Evolutionary conservation across 2,329 filamentous ascomycete species (phyloP).

Genomic region (Diplodia seriata): DNA sequence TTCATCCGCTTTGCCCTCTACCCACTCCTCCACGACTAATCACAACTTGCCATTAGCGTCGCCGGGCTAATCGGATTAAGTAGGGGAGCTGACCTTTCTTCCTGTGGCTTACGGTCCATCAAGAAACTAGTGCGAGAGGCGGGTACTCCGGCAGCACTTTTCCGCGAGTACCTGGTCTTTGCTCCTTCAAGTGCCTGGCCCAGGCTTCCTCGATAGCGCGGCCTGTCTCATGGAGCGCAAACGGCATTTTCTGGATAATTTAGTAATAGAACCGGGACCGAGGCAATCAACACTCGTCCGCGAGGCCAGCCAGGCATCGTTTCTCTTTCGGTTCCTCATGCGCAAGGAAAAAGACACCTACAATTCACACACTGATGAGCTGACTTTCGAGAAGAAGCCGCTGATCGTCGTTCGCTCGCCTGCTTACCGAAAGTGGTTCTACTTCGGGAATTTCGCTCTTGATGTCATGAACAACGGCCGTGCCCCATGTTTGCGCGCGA

Average conservation of each 20-base stretch:
- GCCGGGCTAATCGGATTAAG: background rate
- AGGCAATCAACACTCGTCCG: background rate
- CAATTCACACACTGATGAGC: background rate
- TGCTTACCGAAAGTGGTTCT: slow-evolving; percentile 2
- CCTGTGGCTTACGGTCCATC: background rate
- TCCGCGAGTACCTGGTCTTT: background rate
- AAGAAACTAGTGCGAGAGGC: background rate
- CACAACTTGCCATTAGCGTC: background rate
- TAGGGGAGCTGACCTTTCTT: background rate
- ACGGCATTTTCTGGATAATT: background rate
- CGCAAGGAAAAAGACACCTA: background rate
- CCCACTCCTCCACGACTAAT: background rate
- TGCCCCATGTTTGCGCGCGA: slow-evolving; percentile 2
- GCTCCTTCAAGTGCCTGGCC: background rate
- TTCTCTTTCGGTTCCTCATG: background rate
- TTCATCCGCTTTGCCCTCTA: background rate
- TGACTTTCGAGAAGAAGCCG: background rate
- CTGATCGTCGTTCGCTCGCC: background rate
- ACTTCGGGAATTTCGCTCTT: background rate
- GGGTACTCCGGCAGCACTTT: background rate
- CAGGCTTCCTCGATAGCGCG: background rate
- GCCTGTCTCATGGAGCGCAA: background rate
- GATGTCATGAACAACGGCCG: background rate
- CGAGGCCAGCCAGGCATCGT: background rate
- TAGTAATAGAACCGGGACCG: background rate